Base-by-base conservation (phyloP, 495 filamentous ascomycete genomes). In the Penicillium turbatum region DNA sequence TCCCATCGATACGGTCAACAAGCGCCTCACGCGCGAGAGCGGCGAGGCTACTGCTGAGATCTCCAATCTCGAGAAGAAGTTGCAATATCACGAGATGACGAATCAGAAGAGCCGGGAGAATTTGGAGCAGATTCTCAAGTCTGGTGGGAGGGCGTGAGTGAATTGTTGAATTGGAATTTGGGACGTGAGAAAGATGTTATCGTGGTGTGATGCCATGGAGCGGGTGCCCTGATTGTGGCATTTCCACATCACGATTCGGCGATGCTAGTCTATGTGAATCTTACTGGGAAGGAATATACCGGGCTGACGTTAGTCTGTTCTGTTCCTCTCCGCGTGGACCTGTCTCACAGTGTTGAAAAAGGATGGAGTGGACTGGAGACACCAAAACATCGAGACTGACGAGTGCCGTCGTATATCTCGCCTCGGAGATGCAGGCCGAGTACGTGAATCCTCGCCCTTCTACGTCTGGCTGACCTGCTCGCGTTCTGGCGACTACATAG, bases 61-160 rank as follows among this genome's bases (percentile, higher is more conserved):
- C 52, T 74, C 85, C 48, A 84, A 81, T 43, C 72, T 97, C 51
- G 86, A 88, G 56, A 96, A 96, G 82, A 89, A 92, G 73, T 78
- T 96, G 53, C 83, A 92, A 51, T 97, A 96, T 67, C 81, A 96
- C 8, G 95, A 98, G 75, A 93, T 86, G 51, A 97, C 93, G 44
- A 83, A 89, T 64, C 89, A 95, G 78, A 98, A 97, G 61, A 93
- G 90, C 66, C 80, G 85, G 58, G 84, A 90, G 61, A 88, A 95
- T 63, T 82, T 97, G 56, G 88, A 97, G 69, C 86, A 87, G 69
- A 89, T 98, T 46, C 75, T 92, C 53, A 82, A 80, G 62, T 77
- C 81, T 17, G 75, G 77, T 27, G 74, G 75, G 5, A 63, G 60
- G 47, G 61, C 63, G 13, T 74, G 63, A 72, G 42, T 2, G 16